phyloP scores from a whole-genome alignment of 2,329 filamentous ascomycete genomes.

The Aureobasidium subglaciale region DNA sequence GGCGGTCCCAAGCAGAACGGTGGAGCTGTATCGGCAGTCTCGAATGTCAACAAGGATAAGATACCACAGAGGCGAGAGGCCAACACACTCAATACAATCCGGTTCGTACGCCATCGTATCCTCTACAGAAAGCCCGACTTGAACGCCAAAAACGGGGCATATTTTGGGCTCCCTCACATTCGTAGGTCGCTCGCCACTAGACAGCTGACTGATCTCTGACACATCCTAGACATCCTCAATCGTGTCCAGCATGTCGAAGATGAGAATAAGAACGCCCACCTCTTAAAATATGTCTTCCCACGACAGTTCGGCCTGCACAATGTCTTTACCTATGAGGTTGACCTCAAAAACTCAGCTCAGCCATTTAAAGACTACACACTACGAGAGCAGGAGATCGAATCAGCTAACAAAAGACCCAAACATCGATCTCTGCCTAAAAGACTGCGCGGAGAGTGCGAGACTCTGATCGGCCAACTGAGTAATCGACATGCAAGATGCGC shows the following conservation, averaged over 20 bases:
- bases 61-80: not conserved
- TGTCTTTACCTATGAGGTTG: conserved; percentile 68
- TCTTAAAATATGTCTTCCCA: conserved; percentile 92
- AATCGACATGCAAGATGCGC: conserved; percentile 66
- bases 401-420: not conserved
- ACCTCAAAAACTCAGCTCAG: conserved; percentile 60
- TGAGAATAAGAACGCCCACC: conserved; percentile 53
- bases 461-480: conserved; percentile 62
- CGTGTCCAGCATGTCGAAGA: conserved; percentile 49
- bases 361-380: conserved; percentile 77
- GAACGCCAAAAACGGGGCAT: conserved; percentile 59
- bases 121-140: conserved; percentile 72
- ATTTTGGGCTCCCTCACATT: conserved; percentile 71
- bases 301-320: conserved; percentile 86
- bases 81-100: conserved; percentile 51
- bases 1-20: conserved; percentile 22
- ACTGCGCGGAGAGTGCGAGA: conserved; percentile 55
- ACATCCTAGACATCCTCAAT: conserved; percentile 83
- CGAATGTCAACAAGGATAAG: not conserved
- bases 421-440: conserved; percentile 47
- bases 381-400: conserved; percentile 71
- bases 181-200: conserved; percentile 48
- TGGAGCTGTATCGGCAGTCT: not conserved
- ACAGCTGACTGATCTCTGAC: conserved; percentile 17
- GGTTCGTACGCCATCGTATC: conserved; percentile 75